These are phyloP conservation scores for Nicotiana rustica DNA, from an alignment of 305 asterid species.

Conservation along the genomic window DNA sequence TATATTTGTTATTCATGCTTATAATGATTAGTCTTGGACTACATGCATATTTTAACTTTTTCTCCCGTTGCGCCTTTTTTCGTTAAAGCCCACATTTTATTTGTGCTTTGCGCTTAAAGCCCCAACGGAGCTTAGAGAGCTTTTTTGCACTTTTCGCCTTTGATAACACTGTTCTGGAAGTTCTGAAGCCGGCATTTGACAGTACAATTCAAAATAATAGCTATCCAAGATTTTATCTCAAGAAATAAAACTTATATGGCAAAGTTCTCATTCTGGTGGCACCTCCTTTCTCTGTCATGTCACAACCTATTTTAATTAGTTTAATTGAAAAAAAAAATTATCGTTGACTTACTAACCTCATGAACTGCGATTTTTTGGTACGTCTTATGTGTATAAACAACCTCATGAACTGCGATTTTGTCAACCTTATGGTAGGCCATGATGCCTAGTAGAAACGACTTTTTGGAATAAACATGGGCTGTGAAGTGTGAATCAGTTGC, in stretches of 20 bases:
- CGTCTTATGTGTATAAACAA: not conserved
- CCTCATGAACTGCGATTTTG: not conserved
- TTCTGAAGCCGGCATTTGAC: not conserved
- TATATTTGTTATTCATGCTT: no score
- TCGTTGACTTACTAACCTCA: not conserved
- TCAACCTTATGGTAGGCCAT: conserved; percentile 11
- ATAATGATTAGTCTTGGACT: no score
- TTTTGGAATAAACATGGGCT: not conserved
- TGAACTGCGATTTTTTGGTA: not conserved
- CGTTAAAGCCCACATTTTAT: no score
- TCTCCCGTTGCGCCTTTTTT: no score
- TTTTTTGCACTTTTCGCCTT: no score
- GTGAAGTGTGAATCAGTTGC: not conserved
- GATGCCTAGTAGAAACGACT: not conserved
- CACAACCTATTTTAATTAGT: not conserved
- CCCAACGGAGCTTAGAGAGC: no score
- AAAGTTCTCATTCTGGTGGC: conserved; percentile 22
- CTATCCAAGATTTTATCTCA: not conserved
- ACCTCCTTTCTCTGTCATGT: not conserved
- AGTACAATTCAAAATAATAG: not conserved
- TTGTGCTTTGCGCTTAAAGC: no score
- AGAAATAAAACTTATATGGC: conserved; percentile 20
- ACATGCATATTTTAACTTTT: no score
- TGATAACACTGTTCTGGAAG: not conserved
- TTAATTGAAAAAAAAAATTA: not conserved